Evolutionary conservation across 306 rosid species (phyloP).

Genomic region (Quercus aquifolioides): DNA sequence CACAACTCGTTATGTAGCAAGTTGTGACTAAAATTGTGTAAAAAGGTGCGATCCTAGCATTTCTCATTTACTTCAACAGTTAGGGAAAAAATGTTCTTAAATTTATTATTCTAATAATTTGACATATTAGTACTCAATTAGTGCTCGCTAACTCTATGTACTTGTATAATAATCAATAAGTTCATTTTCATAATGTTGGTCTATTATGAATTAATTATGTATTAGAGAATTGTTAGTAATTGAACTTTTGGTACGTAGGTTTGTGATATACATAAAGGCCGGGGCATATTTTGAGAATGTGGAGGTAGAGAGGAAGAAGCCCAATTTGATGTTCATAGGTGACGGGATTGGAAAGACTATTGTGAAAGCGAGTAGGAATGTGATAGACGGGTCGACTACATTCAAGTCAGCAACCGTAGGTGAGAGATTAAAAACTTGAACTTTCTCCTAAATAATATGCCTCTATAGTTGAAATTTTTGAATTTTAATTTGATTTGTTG

Average conservation of each 20-base stretch:
- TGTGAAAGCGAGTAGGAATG: constrained; percentile 73
- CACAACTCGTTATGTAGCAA: too few relatives aligned
- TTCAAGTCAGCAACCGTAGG: constrained; percentile 89
- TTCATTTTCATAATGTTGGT: too few relatives aligned
- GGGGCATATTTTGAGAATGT: constrained; percentile 90
- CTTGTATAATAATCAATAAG: too few relatives aligned
- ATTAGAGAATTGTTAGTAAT: not conserved
- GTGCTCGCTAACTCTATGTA: not conserved
- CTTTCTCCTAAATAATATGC: not conserved
- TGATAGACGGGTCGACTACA: constrained; percentile 86
- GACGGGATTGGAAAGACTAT: constrained; percentile 82
- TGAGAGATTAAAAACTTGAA: constrained; percentile 33
- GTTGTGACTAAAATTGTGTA: too few relatives aligned
- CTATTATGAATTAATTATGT: not conserved
- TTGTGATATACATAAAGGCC: constrained; percentile 68
- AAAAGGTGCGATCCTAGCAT: too few relatives aligned
- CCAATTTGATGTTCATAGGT: constrained; percentile 71
- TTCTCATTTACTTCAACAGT: too few relatives aligned
- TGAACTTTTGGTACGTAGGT: constrained; percentile 32
- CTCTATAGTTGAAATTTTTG: too few relatives aligned
- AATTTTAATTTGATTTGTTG: too few relatives aligned
- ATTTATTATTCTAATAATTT: not conserved
- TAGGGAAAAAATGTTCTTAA: too few relatives aligned
- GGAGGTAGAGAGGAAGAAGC: constrained; percentile 64
- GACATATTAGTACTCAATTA: not conserved